These are phyloP conservation scores for Kodamaea kaohsiungensis DNA, from an alignment of 805 yeast species.

Conservation along the genomic window DNA sequence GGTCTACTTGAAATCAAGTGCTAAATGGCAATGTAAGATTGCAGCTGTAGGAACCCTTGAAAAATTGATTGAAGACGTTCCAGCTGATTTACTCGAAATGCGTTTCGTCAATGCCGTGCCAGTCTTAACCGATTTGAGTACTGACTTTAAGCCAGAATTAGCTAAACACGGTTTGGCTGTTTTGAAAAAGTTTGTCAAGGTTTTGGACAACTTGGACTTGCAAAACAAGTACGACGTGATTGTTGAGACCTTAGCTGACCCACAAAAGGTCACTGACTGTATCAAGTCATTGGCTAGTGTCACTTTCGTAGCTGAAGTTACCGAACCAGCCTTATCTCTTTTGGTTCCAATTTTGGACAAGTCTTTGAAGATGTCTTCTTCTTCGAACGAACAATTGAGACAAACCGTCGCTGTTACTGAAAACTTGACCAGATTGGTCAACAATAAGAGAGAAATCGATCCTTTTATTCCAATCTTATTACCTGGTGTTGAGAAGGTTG, in stretches of 20 bases:
- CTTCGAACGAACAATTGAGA: constrained; percentile 94
- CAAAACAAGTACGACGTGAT: constrained; percentile 80
- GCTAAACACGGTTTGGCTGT: constrained; percentile 80
- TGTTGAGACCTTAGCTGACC: constrained; percentile 87
- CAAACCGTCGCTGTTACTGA: constrained; percentile 96
- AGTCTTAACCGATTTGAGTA: constrained; percentile 81
- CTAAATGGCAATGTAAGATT: constrained; percentile 90
- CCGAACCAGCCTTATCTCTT: constrained; percentile 89
- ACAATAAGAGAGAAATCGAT: constrained; percentile 90
- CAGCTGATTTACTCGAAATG: constrained; percentile 82
- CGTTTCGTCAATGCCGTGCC: constrained; percentile 82
- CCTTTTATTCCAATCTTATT: constrained; percentile 78
- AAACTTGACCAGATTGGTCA: constrained; percentile 91
- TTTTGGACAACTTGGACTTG: constrained; percentile 90
- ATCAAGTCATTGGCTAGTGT: constrained; percentile 88
- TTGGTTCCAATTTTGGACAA: constrained; percentile 90
- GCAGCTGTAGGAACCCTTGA: constrained; percentile 78
- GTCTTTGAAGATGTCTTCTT: constrained; percentile 81
- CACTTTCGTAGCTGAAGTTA: constrained; percentile 97
- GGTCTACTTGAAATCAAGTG: constrained; percentile 70
- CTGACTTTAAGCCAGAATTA: constrained; percentile 95
- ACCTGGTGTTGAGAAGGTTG: constrained; percentile 92
- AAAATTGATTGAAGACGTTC: constrained; percentile 72
- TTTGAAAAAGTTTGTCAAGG: constrained; percentile 69
- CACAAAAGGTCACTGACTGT: constrained; percentile 83